These are phyloP conservation scores for Tulasnella sp. DNA, from an alignment of 768 basidiomycete species.

Conservation along the genomic window DNA sequence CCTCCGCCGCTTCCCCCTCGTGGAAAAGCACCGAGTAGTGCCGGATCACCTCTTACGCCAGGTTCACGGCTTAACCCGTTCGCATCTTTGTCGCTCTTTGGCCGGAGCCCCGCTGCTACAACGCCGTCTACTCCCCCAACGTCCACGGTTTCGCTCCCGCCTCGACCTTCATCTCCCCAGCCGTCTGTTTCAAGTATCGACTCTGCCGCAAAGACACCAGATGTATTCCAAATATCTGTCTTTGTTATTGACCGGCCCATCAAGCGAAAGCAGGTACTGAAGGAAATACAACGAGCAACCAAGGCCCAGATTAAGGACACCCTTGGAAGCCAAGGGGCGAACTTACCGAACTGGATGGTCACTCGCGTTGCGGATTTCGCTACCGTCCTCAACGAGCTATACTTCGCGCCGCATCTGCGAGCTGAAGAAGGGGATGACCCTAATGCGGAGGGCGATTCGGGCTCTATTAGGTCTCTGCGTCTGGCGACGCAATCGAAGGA, in stretches of 20 bases:
- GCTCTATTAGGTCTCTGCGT: background rate
- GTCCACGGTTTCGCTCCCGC: slow-evolving; percentile 25
- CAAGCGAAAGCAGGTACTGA: slow-evolving; percentile 51
- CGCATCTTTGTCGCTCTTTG: slow-evolving; percentile 44
- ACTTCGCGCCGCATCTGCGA: background rate
- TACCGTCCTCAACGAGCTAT: slow-evolving; percentile 15
- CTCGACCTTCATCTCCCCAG: slow-evolving; percentile 28
- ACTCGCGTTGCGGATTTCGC: slow-evolving; percentile 50
- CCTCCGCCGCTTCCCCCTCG: slow-evolving; percentile 47
- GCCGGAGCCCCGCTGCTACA: slow-evolving; percentile 38
- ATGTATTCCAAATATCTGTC: slow-evolving; percentile 46
- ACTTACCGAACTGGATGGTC: slow-evolving; percentile 53
- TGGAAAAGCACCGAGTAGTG: background rate
- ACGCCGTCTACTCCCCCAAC: slow-evolving; percentile 35
- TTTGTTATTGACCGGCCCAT: slow-evolving; percentile 56
- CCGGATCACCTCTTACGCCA: slow-evolving; percentile 19
- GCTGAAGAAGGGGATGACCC: background rate
- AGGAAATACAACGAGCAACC: slow-evolving; percentile 51
- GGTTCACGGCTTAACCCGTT: slow-evolving; percentile 65
- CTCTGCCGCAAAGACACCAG: slow-evolving; percentile 30
- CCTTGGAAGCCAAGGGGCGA: slow-evolving; percentile 36
- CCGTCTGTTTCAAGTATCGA: slow-evolving; percentile 30
- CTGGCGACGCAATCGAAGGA: slow-evolving; percentile 9
- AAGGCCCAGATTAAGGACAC: slow-evolving; percentile 53
- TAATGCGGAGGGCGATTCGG: background rate